Evolutionary conservation across 2,329 filamentous ascomycete genomes (phyloP), one percentile per base, ranked within the genome.

Genomic region (Cladophialophora psammophila): DNA sequence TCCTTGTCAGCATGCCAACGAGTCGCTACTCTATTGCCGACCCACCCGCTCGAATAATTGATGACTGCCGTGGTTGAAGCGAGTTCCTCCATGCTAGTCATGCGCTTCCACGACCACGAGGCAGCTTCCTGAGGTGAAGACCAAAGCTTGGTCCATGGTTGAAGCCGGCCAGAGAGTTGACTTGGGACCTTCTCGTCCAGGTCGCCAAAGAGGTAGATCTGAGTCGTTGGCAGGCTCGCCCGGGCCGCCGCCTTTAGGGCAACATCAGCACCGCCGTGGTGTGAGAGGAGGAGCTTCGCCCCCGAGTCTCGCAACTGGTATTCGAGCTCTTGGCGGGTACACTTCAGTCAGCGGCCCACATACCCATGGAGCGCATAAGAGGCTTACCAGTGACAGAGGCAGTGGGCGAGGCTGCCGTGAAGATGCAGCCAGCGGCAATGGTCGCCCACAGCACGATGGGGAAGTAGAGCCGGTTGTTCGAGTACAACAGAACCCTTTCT

Each of bases 401-500:
- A 34, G 7, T 32, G 9, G 53, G 53, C 31, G 20, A 32, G 15
- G 20, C 31, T 3, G 20, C 53, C 7, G 53, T 55, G 31, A 55
- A 55, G 9, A 55, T 26, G 18, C 53, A 31, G 7, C 53, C 53
- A n/a, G 53, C 53, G 3, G 53, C 53, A 4, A 55, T 26, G 1
- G 35, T 36, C 7, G 20, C 53, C 53, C 53, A 55, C n/a, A 32
- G 32, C 20, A 55, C 20, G 18, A 55, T 32, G 8, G 53, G 53
- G 10, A 55, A 55, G 15, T 55, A 55, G 6, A 55, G 53, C 20
- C 20, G 32, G 53, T 55, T 55, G 3, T 9, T 26, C 8, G 53
- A 55, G 12, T 34, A 55, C n/a, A 55, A 26, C 53, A 55, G 6
- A 8, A 55, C 53, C 35, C 32, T 55, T 3, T 55, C 53, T 10